Conservation (phyloP, 768 basidiomycete genomes). For the Russula compacta region DNA sequence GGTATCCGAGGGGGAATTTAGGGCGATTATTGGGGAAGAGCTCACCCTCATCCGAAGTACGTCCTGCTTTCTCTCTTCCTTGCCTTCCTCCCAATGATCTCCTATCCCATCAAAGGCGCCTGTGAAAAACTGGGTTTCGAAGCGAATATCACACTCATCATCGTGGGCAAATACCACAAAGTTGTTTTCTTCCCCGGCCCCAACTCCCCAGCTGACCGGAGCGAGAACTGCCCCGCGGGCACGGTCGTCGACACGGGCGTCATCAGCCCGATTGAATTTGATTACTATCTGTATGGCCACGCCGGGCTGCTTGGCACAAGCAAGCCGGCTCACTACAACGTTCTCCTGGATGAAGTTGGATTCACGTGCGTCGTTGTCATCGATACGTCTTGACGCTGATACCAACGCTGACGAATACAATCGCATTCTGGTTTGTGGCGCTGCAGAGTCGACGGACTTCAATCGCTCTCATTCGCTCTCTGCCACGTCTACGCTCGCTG, state of each 20-base stretch:
- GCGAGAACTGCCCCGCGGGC: slow-evolving; percentile 66
- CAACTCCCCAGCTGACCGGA: slow-evolving; percentile 20
- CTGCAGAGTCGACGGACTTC: slow-evolving; percentile 52
- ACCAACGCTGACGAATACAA: background rate
- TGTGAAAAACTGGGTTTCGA: slow-evolving; percentile 47
- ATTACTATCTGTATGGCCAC: slow-evolving; percentile 73
- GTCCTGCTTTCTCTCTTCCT: background rate
- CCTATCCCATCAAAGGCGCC: slow-evolving; percentile 37
- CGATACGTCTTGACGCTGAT: background rate
- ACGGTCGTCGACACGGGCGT: slow-evolving; percentile 67
- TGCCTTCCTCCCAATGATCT: background rate
- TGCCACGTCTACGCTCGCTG: slow-evolving; percentile 75
- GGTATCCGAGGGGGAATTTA: slow-evolving; percentile 47
- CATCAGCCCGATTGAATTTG: slow-evolving; percentile 58
- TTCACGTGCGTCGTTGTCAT: slow-evolving; percentile 39
- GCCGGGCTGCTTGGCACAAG: slow-evolving; percentile 45
- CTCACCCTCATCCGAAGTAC: slow-evolving; percentile 50
- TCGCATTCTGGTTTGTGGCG: too few relatives aligned
- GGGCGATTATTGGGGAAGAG: slow-evolving; percentile 37
- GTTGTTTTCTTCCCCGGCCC: slow-evolving; percentile 46
- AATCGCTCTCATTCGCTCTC: slow-evolving; percentile 60
- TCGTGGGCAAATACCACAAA: slow-evolving; percentile 74
- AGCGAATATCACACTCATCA: slow-evolving; percentile 61
- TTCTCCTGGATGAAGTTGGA: slow-evolving; percentile 42
- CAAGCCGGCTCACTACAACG: slow-evolving; percentile 50